These are phyloP conservation scores for Torrubiellomyces zombiae DNA, from an alignment of 2,329 filamentous ascomycete species.

Conservation along the genomic window DNA sequence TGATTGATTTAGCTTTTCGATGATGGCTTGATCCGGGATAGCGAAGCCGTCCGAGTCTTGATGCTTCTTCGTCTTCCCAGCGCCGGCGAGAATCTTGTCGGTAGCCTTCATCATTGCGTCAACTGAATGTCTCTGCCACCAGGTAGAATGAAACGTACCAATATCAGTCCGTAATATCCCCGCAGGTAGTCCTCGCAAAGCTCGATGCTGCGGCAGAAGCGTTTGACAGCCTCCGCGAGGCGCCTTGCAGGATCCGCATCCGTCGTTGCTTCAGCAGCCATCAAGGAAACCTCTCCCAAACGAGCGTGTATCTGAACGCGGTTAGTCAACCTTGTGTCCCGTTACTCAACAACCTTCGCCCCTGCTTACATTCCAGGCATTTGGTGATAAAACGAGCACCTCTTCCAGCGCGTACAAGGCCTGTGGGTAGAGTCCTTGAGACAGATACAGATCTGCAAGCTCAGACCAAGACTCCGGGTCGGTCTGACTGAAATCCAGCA, in stretches of 20 bases:
- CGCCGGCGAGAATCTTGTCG: slow-evolving; percentile 29
- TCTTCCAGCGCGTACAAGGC: slow-evolving; percentile 83
- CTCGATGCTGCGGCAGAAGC: slow-evolving; percentile 83
- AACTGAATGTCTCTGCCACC: not conserved
- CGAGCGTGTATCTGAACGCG: slow-evolving; percentile 64
- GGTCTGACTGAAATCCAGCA: slow-evolving; percentile 72
- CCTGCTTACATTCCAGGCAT: slow-evolving; percentile 89
- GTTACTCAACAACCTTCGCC: too few species aligned
- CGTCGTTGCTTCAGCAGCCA: slow-evolving; percentile 36
- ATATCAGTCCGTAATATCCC: slow-evolving; percentile 80
- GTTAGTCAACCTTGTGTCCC: too few species aligned
- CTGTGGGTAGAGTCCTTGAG: slow-evolving; percentile 63
- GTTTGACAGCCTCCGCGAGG: slow-evolving; percentile 58
- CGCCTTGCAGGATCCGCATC: slow-evolving; percentile 29
- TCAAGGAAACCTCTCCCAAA: slow-evolving; percentile 67
- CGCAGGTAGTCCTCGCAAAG: slow-evolving; percentile 85
- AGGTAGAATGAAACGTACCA: slow-evolving; percentile 31
- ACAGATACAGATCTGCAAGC: slow-evolving; percentile 70
- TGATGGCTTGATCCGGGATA: slow-evolving; percentile 37
- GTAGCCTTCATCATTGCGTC: slow-evolving; percentile 22
- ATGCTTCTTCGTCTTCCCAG: slow-evolving; percentile 26
- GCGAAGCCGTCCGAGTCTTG: slow-evolving; percentile 31
- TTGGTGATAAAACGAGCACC: slow-evolving; percentile 69
- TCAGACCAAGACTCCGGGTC: slow-evolving; percentile 92
- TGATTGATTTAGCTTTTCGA: slow-evolving; percentile 52